Evolutionary conservation across 225 moss, liverwort and hornwort genomes (phyloP).

Genomic region (Antitrichia curtipendula): DNA sequence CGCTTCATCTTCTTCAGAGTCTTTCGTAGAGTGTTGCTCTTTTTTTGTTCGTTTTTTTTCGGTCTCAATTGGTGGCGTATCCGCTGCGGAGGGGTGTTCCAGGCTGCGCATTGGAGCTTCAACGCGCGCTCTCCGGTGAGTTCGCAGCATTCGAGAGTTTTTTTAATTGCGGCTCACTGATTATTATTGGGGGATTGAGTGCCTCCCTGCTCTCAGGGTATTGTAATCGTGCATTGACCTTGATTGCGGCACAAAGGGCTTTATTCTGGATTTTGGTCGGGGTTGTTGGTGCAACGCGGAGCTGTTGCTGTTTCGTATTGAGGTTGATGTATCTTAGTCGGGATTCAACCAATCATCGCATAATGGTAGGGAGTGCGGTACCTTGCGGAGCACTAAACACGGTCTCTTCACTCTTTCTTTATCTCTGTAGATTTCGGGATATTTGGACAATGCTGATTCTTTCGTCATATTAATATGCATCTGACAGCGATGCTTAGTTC

Average conservation of each 20-base stretch:
- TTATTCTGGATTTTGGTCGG: background rate
- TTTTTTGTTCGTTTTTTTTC: background rate
- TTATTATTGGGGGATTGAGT: background rate
- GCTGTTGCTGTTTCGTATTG: background rate
- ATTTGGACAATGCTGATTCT: background rate
- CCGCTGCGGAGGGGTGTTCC: background rate
- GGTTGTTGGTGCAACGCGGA: background rate
- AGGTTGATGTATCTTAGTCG: background rate
- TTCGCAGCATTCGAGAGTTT: background rate
- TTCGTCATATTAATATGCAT: background rate
- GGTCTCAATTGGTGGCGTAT: slow-evolving; percentile 3
- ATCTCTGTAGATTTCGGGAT: background rate
- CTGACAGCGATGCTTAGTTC: background rate
- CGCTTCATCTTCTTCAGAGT: background rate
- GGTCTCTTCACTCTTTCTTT: background rate
- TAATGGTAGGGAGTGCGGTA: background rate
- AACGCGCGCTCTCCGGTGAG: background rate
- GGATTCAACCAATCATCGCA: background rate
- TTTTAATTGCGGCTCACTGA: background rate
- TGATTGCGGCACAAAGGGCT: background rate
- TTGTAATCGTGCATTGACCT: background rate
- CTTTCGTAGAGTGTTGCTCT: background rate
- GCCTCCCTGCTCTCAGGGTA: background rate
- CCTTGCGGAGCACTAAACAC: background rate
- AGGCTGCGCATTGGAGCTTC: background rate